Conservation (phyloP, 176 grass and related monocot species). For the Phoenix dactylifera region DNA sequence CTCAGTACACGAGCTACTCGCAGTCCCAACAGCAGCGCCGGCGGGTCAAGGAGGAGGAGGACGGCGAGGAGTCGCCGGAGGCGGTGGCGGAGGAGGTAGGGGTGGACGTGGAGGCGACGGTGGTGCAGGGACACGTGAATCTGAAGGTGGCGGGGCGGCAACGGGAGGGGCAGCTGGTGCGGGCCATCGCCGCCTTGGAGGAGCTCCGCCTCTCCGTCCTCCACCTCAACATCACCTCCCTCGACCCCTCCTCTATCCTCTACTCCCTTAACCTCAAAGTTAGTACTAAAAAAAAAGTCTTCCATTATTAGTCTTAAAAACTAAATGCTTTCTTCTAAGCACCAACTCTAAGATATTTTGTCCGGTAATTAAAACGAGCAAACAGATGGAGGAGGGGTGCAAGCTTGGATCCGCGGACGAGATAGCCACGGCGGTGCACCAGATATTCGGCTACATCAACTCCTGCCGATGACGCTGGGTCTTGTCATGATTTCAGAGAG, state of each 20-base stretch:
- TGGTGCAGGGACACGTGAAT: slow-evolving; percentile 78
- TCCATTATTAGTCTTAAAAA: too few species aligned
- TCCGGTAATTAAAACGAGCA: not conserved
- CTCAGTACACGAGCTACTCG: slow-evolving; percentile 71
- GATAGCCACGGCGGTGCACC: slow-evolving; percentile 81
- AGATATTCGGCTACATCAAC: slow-evolving; percentile 75
- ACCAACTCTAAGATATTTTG: too few species aligned
- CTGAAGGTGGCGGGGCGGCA: slow-evolving; percentile 57
- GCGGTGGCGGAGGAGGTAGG: not conserved
- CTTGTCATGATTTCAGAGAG: not conserved
- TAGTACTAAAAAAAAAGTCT: too few species aligned
- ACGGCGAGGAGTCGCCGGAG: not conserved
- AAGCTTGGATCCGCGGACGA: slow-evolving; percentile 82
- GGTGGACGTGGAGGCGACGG: slow-evolving; percentile 20
- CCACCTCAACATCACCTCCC: slow-evolving; percentile 71
- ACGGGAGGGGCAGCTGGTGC: slow-evolving; percentile 39
- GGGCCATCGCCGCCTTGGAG: slow-evolving; percentile 56
- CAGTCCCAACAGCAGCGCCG: slow-evolving; percentile 6
- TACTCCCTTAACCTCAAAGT: slow-evolving; percentile 98
- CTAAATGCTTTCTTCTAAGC: too few species aligned
- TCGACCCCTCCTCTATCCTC: slow-evolving; percentile 38
- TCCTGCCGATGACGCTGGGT: slow-evolving; percentile 39
- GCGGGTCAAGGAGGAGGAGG: slow-evolving; percentile 40
- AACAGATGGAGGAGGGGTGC: slow-evolving; percentile 91
- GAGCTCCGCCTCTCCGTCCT: slow-evolving; percentile 63